Evolutionary conservation across 495 filamentous ascomycete genomes (phyloP), one percentile per base, ranked within the genome.

Genomic region (Corynascus novoguineensis): DNA sequence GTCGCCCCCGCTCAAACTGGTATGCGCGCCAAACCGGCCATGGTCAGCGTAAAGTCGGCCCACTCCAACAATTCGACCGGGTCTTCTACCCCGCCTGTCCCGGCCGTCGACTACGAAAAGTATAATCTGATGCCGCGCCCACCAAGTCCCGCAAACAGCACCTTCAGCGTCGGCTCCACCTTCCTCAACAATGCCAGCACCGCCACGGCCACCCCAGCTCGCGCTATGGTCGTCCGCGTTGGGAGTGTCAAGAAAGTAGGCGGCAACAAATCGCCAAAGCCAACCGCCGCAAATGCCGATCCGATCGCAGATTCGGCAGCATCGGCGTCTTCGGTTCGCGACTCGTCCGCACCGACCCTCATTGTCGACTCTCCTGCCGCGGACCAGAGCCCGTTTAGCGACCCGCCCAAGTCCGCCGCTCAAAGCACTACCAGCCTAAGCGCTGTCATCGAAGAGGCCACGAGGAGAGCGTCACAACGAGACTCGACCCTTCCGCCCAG

Each of bases 21-120:
- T 53, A 84, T 87, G 59, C 83, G 90, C 58, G 85, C 87, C 47
- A 92, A 90, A 66, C 91, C 95, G 15, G 88, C 87, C 45, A 86
- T 97, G 60, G 89, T 98, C 58, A 93, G 88, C 62, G 89, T 97
- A 50, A 90, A 87, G 68, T 87, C 82, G 61, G 75, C 76, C 69
- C 56, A 76, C 21, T 77, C 68, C 31, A 67, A 64, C 52, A 72
- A 59, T 42, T 81, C 74, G n/a, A 63, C 60, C 14, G 75, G 75
- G 44, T 72, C 71, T 29, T 35, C 67, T 4, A 78, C 80, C 17
- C 81, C 81, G 17, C 81, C 81, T 14, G 78, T 84, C 11, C 81
- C 81, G 11, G 66, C 66, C 47, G 71, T 83, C 42, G 75, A 83
- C 63, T 79, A 75, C 58, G 72, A 72, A 25, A 81, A 78, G 57